Percentiles rank a stretch among this genome's conserved stretches.
These are phyloP conservation scores for Plenodomus biglobosus DNA, from an alignment of 2,329 filamentous ascomycete genomes.

Conservation along the genomic window DNA sequence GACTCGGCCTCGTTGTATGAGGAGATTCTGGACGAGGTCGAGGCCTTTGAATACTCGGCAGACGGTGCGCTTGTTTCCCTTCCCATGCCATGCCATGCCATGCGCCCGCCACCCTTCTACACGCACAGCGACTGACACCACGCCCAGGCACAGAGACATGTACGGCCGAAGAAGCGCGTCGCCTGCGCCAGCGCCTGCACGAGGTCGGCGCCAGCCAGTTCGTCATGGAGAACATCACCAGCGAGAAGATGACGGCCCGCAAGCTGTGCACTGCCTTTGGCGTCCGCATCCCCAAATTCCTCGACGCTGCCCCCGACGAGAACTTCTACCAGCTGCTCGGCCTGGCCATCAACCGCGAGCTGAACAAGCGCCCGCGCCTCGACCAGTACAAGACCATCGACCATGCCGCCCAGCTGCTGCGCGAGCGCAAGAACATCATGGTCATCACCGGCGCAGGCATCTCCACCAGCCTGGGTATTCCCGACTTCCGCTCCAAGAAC, in stretches of 20 bases:
- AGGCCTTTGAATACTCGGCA: conserved; percentile 31
- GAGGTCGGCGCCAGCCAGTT: conserved; percentile 77
- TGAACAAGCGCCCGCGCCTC: conserved; percentile 79
- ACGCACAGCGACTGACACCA: conserved; percentile 11
- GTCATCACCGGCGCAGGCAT: conserved; percentile 95
- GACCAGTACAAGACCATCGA: conserved; percentile 79
- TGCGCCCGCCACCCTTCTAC: no score
- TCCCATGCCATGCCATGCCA: not conserved
- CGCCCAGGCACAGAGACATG: conserved; percentile 32
- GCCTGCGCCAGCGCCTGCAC: conserved; percentile 70
- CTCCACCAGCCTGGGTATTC: conserved; percentile 93
- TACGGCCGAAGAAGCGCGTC: conserved; percentile 59
- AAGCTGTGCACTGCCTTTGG: conserved; percentile 86
- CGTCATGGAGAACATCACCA: conserved; percentile 58
- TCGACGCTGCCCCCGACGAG: conserved; percentile 72
- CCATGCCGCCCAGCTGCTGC: conserved; percentile 78
- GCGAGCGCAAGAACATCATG: conserved; percentile 77
- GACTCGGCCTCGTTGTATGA: conserved; percentile 39
- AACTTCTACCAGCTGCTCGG: conserved; percentile 74
- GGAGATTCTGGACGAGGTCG: conserved; percentile 38
- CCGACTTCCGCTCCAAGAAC: conserved; percentile 92
- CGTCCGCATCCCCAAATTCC: conserved; percentile 70
- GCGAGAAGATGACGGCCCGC: conserved; percentile 71
- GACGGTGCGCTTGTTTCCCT: conserved; percentile 17
- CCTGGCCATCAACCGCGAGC: conserved; percentile 75